Evolutionary conservation across 2,329 filamentous ascomycete genomes (phyloP).

Genomic region (Graphilbum fragrans): DNA sequence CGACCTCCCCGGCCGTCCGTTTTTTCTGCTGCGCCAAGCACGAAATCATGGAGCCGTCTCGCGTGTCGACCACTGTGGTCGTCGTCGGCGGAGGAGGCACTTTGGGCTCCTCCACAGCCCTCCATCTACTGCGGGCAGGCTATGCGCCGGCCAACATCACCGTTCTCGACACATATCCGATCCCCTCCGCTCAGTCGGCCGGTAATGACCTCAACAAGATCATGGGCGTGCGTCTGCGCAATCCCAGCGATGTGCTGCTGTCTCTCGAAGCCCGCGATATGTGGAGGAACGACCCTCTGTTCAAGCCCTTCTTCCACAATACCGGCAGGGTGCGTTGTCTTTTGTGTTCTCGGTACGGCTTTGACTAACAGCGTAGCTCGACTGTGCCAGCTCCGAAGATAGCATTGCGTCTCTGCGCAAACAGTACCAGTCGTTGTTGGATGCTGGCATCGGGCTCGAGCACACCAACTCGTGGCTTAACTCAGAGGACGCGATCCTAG

Average conservation of each 20-base stretch:
- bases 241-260: conserved; percentile 18
- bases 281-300: conserved; percentile 29
- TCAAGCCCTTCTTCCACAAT: conserved; percentile 37
- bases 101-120: conserved; percentile 30
- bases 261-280: conserved; percentile 20
- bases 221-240: conserved; percentile 24
- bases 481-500: conserved; percentile 28
- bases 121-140: conserved; percentile 28
- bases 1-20: no score
- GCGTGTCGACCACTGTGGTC: conserved; percentile 1
- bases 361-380: neutral
- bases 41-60: no score
- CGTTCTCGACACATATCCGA: conserved; percentile 30
- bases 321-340: conserved; percentile 1
- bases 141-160: conserved; percentile 30
- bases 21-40: neutral
- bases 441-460: conserved; percentile 25
- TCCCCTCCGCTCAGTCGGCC: conserved; percentile 33
- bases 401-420: conserved; percentile 19
- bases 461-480: conserved; percentile 28
- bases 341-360: neutral
- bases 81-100: conserved; percentile 6
- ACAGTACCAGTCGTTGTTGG: conserved; percentile 23
- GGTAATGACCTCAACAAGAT: conserved; percentile 36
- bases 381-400: conserved; percentile 13